Evolutionary conservation across 129 eudicot genomes (phyloP), one percentile per base, ranked within the genome.

Genomic region (Flaveria bidentis): DNA sequence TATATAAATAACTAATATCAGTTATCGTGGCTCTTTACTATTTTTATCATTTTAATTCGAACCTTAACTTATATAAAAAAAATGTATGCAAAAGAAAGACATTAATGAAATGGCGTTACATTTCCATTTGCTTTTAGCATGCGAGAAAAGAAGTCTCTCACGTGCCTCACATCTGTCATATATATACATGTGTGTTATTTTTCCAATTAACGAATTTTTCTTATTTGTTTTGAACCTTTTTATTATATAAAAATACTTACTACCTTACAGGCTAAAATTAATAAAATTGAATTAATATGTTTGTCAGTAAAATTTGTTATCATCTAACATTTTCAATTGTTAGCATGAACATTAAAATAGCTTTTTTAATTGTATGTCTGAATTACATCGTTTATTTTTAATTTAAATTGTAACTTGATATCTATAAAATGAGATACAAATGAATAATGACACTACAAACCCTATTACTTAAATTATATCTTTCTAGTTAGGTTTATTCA

Each of bases 71-170:
- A 10, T 57, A 57, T 55, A 55, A 6, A 20, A 18, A 55, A 6
- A 20, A 18, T 55, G 23, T 7, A 55, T n/a, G 61, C 11, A 5
- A 66, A 36, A 26, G 41, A 67, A 36, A 51, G 51, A 36, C 15
- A 26, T 52, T 67, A 77, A 77, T 41, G 39, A 56, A 56, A 18
- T 22, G 55, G 66, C 30, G 60, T 76, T 67, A 61, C 84, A 50
- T 75, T 82, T 75, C 82, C 79, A 23, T 79, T 68, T 52, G 81
- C 91, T 86, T 83, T 86, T 81, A 55, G 87, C 90, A 88, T 84
- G 93, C 88, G 82, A 70, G 60, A 82, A 88, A 88, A 88, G 87
- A 68, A 69, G 80, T 13, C 53, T 50, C 84, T 82, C 90, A 88
- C 87, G 87, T 88, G 90, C 82, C 76, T 49, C 73, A 82, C 86